phyloP scores from a whole-genome alignment of 257 asterid species.

The Nicotiana attenuata region DNA sequence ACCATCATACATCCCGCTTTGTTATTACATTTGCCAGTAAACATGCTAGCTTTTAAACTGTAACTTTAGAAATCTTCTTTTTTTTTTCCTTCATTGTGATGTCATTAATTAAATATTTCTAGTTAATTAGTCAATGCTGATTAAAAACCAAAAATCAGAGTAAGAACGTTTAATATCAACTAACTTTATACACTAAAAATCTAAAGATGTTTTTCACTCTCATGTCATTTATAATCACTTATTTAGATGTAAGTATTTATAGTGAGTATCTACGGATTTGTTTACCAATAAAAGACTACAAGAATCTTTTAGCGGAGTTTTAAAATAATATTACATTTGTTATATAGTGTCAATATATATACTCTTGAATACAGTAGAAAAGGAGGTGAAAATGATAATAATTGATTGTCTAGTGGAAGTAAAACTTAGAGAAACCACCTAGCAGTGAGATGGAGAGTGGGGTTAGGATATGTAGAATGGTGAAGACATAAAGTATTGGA shows the following conservation, averaged over 20 bases:
- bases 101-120: background rate
- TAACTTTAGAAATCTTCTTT: background rate
- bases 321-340: background rate
- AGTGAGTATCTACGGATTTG: background rate
- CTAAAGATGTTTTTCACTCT: background rate
- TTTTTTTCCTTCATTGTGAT: background rate
- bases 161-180: too few relatives aligned
- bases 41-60: background rate
- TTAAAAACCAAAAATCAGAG: background rate
- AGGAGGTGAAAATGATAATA: background rate
- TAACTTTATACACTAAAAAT: background rate
- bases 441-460: background rate
- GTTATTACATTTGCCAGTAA: too few relatives aligned
- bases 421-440: background rate
- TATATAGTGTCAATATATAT: background rate
- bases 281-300: background rate
- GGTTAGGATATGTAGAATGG: conserved; percentile 4
- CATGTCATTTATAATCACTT: background rate
- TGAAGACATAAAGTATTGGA: conserved; percentile 38
- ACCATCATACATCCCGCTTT: too few relatives aligned
- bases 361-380: background rate
- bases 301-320: background rate
- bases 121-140: background rate
- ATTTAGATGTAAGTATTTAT: background rate
- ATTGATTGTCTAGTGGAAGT: background rate